Evolutionary conservation across 805 yeast genomes (phyloP).

Genomic region (Cyberlindnera mrakii): DNA sequence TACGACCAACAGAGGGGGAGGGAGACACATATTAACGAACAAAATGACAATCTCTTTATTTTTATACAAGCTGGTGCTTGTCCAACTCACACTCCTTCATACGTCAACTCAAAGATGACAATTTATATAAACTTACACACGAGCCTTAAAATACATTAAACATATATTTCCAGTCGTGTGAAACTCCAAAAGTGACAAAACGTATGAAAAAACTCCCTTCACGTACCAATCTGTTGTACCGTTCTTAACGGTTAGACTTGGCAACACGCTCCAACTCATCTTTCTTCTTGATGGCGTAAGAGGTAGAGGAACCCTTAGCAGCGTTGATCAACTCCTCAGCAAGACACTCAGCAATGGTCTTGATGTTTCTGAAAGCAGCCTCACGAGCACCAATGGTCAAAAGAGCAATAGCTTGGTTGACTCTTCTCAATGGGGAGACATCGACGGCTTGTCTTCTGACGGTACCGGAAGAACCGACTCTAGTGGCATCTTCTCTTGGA

Average conservation of each 20-base stretch:
- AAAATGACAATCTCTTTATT: too few relatives aligned
- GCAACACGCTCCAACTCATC: constrained; percentile 99
- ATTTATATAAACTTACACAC: background rate
- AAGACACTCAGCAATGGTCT: constrained; percentile 99
- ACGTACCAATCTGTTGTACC: background rate
- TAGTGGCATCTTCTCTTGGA: constrained; percentile 99
- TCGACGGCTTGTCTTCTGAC: constrained; percentile 99
- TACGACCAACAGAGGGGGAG: too few relatives aligned
- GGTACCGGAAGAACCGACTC: constrained; percentile 99
- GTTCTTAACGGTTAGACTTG: constrained; percentile 97
- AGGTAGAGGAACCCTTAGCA: constrained; percentile 99
- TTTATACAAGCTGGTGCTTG: too few relatives aligned
- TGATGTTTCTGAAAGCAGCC: constrained; percentile 99
- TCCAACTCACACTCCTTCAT: too few relatives aligned
- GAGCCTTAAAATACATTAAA: constrained; percentile 9
- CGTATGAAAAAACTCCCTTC: constrained; percentile 1
- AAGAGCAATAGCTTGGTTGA: constrained; percentile 97
- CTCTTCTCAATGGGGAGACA: constrained; percentile 99
- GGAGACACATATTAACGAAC: too few relatives aligned
- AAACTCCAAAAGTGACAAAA: background rate
- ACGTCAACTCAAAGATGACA: too few relatives aligned
- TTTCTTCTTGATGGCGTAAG: constrained; percentile 99
- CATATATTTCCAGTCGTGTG: constrained; percentile 11
- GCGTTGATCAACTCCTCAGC: constrained; percentile 99
- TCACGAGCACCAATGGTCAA: constrained; percentile 99